These are phyloP conservation scores for Hypoxylon sp. DNA, from an alignment of 2,329 filamentous ascomycete genomes.

Conservation along the genomic window DNA sequence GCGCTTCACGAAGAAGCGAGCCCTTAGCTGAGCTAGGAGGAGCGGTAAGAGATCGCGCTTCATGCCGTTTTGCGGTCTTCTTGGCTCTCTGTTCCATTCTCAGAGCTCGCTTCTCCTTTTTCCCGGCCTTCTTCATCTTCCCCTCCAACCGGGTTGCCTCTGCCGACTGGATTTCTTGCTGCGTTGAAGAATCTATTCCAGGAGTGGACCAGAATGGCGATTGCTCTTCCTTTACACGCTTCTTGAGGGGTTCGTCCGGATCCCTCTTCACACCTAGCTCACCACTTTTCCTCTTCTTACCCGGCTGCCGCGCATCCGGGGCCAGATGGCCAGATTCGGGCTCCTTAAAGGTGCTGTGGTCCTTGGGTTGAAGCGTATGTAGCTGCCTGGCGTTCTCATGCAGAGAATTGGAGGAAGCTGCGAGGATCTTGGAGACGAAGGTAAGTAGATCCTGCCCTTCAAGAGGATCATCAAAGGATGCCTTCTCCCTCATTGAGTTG, in stretches of 20 bases:
- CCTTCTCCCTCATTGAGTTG: conserved; percentile 44
- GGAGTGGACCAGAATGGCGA: conserved; percentile 44
- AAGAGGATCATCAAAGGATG: conserved; percentile 36
- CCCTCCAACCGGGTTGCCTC: neutral
- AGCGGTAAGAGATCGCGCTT: neutral
- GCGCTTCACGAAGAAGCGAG: neutral
- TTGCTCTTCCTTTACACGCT: conserved; percentile 19
- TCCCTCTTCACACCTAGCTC: neutral
- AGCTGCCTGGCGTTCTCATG: conserved; percentile 4
- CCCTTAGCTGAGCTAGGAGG: neutral
- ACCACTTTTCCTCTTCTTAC: conserved; percentile 21
- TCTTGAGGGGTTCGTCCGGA: conserved; percentile 6
- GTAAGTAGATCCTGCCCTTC: conserved; percentile 48
- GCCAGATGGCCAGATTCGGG: neutral
- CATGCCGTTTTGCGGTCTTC: neutral
- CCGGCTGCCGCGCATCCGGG: neutral
- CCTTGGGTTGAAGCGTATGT: conserved; percentile 8
- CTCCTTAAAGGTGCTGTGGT: neutral
- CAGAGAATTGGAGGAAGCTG: neutral
- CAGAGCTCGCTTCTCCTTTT: neutral
- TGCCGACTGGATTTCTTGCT: conserved; percentile 1
- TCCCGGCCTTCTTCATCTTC: neutral
- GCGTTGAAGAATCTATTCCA: neutral
- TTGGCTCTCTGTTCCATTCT: neutral
- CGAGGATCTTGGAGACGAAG: conserved; percentile 42